Base-by-base conservation (phyloP, 192 early-diverging fungal genomes). In the Phycomyces blakesleeanus region DNA sequence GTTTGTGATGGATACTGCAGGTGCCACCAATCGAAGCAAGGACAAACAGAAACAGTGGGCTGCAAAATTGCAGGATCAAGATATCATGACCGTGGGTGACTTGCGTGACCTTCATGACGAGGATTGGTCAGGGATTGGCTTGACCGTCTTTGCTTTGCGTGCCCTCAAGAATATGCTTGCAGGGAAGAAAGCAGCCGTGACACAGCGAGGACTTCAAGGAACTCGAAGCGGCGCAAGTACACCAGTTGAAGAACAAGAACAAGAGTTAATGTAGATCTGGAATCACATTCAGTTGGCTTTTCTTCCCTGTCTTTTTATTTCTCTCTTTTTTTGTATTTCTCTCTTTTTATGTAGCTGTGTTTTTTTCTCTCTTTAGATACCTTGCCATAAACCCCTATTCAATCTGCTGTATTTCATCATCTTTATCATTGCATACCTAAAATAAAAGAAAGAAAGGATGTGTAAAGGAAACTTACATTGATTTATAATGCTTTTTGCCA, bases 51-150 rank as follows among this genome's bases (percentile, higher is more conserved):
- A 80, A 15, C 85, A 91, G 59, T 91, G 90, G 90, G 63, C 84
- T 3, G 61, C 66, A 5, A 85, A 83, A 61, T 72, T 91, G 12
- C 81, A 88, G 50, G 73, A 69, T 24, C 89, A 91, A 71, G 90
- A 91, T 70, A 81, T 91, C 51, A 85, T 89, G 87, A 89, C 87
- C 0, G 84, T 91, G 55, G 90, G 88, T 1, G 89, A 91, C 68
- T 63, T 91, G 62, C 78, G 84, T 51, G 85, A 84, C 54, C 60
- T 91, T 24, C 81, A 85, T 52, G 88, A 91, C 25, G 84, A 86
- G 60, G 89, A 91, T 59, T 91, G 89, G 89, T 69, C 76, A 5
- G 85, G 81, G 0, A 79, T 84, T 63, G 79, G 78, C 22, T 64
- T 84, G 9, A 84, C 82, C 0, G 82, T 84, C 0, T 84, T 84